Evolutionary conservation across 2,329 filamentous ascomycete genomes (phyloP).

Genomic region (Amylocarpus encephaloides): DNA sequence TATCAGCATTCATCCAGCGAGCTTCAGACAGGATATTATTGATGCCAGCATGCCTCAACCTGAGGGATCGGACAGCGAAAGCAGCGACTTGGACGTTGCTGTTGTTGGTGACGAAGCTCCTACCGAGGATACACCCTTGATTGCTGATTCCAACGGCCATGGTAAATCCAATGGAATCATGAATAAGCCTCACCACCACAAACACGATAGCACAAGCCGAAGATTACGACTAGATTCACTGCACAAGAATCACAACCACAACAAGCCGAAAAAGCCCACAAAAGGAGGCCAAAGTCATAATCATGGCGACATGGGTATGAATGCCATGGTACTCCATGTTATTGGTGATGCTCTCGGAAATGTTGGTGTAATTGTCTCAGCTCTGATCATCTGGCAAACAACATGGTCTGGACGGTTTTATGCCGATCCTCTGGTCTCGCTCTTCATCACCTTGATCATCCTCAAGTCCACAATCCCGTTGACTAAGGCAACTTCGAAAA

Average conservation of each 20-base stretch:
- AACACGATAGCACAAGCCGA: slow-evolving; percentile 16
- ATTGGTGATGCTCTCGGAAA: slow-evolving; percentile 82
- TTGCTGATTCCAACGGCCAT: slow-evolving; percentile 12
- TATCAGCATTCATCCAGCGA: slow-evolving; percentile 79
- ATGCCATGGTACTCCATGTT: slow-evolving; percentile 69
- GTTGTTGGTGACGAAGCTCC: slow-evolving; percentile 32
- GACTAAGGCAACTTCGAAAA: slow-evolving; percentile 73
- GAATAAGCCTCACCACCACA: slow-evolving; percentile 15
- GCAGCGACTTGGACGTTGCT: slow-evolving; percentile 33
- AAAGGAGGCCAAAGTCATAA: slow-evolving; percentile 65
- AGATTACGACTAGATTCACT: slow-evolving; percentile 24
- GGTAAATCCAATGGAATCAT: slow-evolving; percentile 14
- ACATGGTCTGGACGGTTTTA: slow-evolving; percentile 77
- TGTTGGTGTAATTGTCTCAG: slow-evolving; percentile 76
- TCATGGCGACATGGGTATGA: slow-evolving; percentile 93
- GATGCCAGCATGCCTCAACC: slow-evolving; percentile 63
- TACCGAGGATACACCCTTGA: slow-evolving; percentile 29
- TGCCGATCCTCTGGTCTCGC: slow-evolving; percentile 83
- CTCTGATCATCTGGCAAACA: slow-evolving; percentile 86
- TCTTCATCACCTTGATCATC: slow-evolving; percentile 83
- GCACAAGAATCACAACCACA: slow-evolving; percentile 76
- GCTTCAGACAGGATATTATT: slow-evolving; percentile 88
- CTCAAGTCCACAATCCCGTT: slow-evolving; percentile 70
- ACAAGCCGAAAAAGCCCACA: slow-evolving; percentile 57
- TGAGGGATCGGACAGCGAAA: slow-evolving; percentile 45